These are phyloP conservation scores for Prunus davidiana DNA, from an alignment of 306 rosid species.

Conservation along the genomic window DNA sequence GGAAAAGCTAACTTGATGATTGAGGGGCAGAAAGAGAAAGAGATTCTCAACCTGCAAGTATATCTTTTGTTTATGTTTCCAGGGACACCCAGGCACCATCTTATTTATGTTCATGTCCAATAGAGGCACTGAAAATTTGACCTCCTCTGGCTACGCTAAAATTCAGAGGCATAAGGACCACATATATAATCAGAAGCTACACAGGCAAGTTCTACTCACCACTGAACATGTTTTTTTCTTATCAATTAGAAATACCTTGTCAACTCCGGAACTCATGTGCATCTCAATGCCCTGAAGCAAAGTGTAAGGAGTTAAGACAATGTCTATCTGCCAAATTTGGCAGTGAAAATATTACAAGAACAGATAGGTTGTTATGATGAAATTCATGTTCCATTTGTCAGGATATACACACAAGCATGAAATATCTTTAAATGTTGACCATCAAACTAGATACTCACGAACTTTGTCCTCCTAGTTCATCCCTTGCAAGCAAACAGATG, in stretches of 20 bases:
- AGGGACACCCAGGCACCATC: conserved; percentile 80
- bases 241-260: conserved; percentile 61
- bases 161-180: conserved; percentile 59
- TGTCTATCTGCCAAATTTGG: background rate
- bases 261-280: conserved; percentile 58
- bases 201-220: conserved; percentile 19
- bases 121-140: conserved; percentile 88
- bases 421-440: background rate
- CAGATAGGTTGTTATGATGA: background rate
- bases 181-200: conserved; percentile 44
- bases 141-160: conserved; percentile 91
- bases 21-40: background rate
- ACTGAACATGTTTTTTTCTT: conserved; percentile 3
- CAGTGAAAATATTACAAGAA: background rate
- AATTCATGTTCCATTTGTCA: background rate
- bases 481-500: background rate
- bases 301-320: conserved; percentile 17
- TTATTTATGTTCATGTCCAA: conserved; percentile 80
- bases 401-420: background rate
- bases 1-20: background rate
- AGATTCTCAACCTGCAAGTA: conserved; percentile 68
- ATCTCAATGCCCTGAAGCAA: conserved; percentile 89
- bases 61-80: conserved; percentile 82
- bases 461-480: background rate
- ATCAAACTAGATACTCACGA: background rate